A percentile compares a stretch with the other conserved stretches of the same genome.
Conservation (phyloP, 768 basidiomycete species). For the Tricholoma flavovirens region DNA sequence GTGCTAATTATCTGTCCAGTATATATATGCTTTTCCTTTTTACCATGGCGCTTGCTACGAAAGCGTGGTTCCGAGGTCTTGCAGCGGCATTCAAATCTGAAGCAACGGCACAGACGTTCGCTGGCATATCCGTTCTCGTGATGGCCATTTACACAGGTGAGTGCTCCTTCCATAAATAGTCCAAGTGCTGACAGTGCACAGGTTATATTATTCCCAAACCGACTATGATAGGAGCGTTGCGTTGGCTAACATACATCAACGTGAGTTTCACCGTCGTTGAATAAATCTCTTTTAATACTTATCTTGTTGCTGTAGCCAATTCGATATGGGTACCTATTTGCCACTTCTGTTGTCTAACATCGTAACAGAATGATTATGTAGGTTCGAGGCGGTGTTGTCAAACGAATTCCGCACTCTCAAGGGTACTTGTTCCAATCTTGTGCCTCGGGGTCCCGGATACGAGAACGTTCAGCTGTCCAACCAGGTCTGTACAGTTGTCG, state of each 20-base stretch:
- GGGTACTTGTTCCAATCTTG: slow-evolving; percentile 54
- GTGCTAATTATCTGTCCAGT: slow-evolving; percentile 24
- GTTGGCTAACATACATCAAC: slow-evolving; percentile 64
- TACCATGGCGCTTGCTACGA: slow-evolving; percentile 57
- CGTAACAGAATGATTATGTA: slow-evolving; percentile 15
- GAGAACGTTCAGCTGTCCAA: slow-evolving; percentile 50
- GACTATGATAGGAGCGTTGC: no score
- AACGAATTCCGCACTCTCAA: slow-evolving; percentile 78
- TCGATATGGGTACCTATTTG: slow-evolving; percentile 34
- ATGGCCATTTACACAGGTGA: slow-evolving; percentile 55
- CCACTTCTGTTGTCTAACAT: not conserved
- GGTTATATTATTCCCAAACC: slow-evolving; percentile 57
- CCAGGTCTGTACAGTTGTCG: slow-evolving; percentile 73
- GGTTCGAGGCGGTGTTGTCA: slow-evolving; percentile 68
- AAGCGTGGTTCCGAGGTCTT: slow-evolving; percentile 66
- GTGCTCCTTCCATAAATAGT: no score
- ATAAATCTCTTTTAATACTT: not conserved
- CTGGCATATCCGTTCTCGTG: slow-evolving; percentile 39
- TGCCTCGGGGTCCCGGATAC: slow-evolving; percentile 61
- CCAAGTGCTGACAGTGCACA: no score
- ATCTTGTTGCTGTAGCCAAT: slow-evolving; percentile 23
- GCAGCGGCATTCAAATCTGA: slow-evolving; percentile 54
- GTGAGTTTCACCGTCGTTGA: slow-evolving; percentile 28
- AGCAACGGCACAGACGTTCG: slow-evolving; percentile 55
- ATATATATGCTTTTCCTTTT: slow-evolving; percentile 54